These are phyloP conservation scores for Scenedesmus sp. DNA, from an alignment of 163 green algal genomes.

Conservation along the genomic window DNA sequence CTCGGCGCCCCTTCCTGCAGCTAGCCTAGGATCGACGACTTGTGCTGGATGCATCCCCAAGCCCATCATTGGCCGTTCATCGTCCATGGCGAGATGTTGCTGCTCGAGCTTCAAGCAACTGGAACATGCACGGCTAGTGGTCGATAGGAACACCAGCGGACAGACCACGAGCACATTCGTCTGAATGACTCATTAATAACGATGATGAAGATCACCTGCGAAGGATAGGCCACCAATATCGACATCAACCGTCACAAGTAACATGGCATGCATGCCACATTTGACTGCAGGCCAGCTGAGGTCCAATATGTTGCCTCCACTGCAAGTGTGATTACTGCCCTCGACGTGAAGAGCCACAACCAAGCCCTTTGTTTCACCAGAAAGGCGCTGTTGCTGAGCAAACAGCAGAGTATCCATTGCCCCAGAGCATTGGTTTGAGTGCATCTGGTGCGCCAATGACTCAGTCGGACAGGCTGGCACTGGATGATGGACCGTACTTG, in stretches of 20 bases:
- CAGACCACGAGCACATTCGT: neutral
- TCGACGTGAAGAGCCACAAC: too few relatives aligned
- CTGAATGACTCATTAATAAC: too few relatives aligned
- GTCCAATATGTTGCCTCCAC: too few relatives aligned
- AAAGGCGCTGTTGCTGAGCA: too few relatives aligned
- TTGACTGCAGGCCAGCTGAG: neutral
- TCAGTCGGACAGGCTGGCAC: too few relatives aligned
- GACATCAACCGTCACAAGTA: neutral
- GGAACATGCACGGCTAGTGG: neutral
- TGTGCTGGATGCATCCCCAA: neutral
- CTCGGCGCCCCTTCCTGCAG: constrained; percentile 10
- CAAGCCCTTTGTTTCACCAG: too few relatives aligned
- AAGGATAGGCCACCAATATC: neutral
- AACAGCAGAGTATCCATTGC: too few relatives aligned
- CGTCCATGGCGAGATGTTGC: constrained; percentile 6
- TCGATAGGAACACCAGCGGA: neutral
- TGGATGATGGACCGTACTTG: too few relatives aligned
- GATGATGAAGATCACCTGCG: neutral
- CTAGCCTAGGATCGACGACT: constrained; percentile 23
- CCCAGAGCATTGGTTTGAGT: too few relatives aligned
- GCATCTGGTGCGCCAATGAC: too few relatives aligned
- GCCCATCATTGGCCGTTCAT: neutral
- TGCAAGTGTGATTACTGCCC: too few relatives aligned
- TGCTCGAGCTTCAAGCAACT: neutral
- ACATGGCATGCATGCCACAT: neutral